Evolutionary conservation across 2,329 filamentous ascomycete genomes (phyloP).

Genomic region (Pseudocercospora macadamiae): DNA sequence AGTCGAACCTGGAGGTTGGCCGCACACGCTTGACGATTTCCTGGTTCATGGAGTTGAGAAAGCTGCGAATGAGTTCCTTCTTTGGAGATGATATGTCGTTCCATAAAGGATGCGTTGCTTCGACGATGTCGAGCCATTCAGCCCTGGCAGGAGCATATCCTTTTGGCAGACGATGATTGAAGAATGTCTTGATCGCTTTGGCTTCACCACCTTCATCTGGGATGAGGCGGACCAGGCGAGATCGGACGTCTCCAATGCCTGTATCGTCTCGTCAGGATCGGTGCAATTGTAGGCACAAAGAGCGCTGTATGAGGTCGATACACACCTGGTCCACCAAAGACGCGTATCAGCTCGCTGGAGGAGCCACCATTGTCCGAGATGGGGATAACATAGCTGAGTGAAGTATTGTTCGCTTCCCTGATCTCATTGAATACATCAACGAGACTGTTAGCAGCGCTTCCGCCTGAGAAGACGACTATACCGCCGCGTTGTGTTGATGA

Average conservation of each 20-base stretch:
- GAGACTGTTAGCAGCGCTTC: conserved; percentile 86
- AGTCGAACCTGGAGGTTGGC: conserved; percentile 53
- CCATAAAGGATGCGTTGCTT: conserved; percentile 80
- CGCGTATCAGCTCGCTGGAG: conserved; percentile 88
- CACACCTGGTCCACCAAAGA: conserved; percentile 88
- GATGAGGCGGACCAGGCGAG: conserved; percentile 81
- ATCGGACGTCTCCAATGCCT: conserved; percentile 72
- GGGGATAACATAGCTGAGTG: conserved; percentile 83
- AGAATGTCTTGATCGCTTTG: conserved; percentile 75
- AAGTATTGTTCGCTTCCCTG: conserved; percentile 64
- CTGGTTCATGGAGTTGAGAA: conserved; percentile 54
- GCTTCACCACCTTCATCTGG: conserved; percentile 67
- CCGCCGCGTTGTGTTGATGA: conserved; percentile 44
- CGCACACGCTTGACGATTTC: conserved; percentile 53
- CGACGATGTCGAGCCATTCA: conserved; percentile 89
- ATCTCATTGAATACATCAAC: conserved; percentile 81
- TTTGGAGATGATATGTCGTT: conserved; percentile 52
- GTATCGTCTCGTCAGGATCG: background rate
- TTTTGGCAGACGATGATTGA: conserved; percentile 80
- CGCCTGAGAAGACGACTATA: conserved; percentile 77
- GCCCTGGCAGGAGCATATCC: conserved; percentile 63
- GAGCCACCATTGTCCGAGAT: conserved; percentile 96
- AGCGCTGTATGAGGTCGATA: conserved; percentile 26
- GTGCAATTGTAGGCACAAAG: background rate
- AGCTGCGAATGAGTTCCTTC: conserved; percentile 56